Conservation (phyloP, 2,329 filamentous ascomycete species). For the Berkeleyomyces basicola region DNA sequence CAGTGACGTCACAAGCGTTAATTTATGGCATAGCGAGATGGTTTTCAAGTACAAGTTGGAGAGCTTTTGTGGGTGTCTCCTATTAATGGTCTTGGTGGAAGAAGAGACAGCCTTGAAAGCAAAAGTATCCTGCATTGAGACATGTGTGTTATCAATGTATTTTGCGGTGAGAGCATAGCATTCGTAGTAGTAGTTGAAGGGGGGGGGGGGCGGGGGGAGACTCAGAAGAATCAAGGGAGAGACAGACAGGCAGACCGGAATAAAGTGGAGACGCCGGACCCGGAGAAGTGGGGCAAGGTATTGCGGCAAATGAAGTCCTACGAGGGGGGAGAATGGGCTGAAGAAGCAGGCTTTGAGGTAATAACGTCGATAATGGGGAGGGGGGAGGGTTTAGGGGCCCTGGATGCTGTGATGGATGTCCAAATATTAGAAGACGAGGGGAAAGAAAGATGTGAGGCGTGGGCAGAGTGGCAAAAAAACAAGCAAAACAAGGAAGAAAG, state of each 20-base stretch:
- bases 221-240: not conserved
- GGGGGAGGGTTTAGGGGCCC: not conserved
- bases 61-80: no score
- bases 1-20: no score
- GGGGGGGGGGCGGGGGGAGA: not conserved
- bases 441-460: not conserved
- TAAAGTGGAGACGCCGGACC: not conserved
- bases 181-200: not conserved
- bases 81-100: not conserved
- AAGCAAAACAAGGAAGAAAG: not conserved
- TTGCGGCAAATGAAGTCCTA: no score
- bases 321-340: no score
- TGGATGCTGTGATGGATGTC: not conserved
- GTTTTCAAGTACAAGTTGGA: no score
- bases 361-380: not conserved
- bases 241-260: not conserved
- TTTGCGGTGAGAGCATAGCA: not conserved
- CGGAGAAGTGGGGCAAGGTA: not conserved
- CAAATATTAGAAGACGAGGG: not conserved
- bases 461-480: not conserved
- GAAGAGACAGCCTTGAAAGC: not conserved
- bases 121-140: no score
- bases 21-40: no score
- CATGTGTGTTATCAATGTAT: not conserved
- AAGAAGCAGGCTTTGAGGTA: not conserved